Conservation (phyloP, 768 basidiomycete species). For the Leccinum pellstonianum region DNA sequence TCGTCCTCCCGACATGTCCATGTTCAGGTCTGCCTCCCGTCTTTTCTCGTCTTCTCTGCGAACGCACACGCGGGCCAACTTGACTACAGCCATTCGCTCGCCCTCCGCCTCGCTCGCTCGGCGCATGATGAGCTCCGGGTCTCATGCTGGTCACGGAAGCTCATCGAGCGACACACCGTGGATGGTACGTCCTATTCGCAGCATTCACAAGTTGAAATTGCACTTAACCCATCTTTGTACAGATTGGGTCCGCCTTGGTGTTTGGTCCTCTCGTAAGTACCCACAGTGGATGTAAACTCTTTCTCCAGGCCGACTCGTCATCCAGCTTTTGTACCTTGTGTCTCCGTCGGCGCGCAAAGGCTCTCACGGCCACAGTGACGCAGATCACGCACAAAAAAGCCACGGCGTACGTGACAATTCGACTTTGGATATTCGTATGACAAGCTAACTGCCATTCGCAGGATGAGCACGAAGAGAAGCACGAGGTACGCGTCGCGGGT, state of each 20-base stretch:
- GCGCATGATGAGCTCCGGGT: conserved; percentile 29
- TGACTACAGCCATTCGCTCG: conserved; percentile 11
- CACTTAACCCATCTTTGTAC: neutral
- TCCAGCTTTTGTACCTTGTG: conserved; percentile 31
- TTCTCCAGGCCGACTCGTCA: neutral
- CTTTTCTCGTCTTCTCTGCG: conserved; percentile 20
- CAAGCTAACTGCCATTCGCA: conserved; percentile 18
- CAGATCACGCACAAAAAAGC: conserved; percentile 19
- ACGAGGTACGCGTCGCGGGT: conserved; percentile 16
- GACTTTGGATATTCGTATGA: neutral
- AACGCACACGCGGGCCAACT: conserved; percentile 7
- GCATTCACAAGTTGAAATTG: neutral
- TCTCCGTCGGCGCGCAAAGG: conserved; percentile 30
- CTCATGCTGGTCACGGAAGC: conserved; percentile 21
- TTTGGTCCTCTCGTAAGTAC: conserved; percentile 33
- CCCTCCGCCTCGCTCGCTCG: conserved; percentile 16
- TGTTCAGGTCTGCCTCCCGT: conserved; percentile 25
- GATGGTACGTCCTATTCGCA: conserved; percentile 25
- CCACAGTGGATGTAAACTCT: neutral
- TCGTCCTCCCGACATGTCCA: conserved; percentile 18
- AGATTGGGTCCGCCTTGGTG: conserved; percentile 34
- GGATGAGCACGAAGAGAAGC: conserved; percentile 13
- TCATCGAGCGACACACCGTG: conserved; percentile 25
- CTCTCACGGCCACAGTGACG: conserved; percentile 19
- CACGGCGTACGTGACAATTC: conserved; percentile 22